A percentile compares a stretch with the other conserved stretches of the same genome.
phyloP scores from a whole-genome alignment of 371 early-diverging fungal species.

The Batkoa obscura region DNA sequence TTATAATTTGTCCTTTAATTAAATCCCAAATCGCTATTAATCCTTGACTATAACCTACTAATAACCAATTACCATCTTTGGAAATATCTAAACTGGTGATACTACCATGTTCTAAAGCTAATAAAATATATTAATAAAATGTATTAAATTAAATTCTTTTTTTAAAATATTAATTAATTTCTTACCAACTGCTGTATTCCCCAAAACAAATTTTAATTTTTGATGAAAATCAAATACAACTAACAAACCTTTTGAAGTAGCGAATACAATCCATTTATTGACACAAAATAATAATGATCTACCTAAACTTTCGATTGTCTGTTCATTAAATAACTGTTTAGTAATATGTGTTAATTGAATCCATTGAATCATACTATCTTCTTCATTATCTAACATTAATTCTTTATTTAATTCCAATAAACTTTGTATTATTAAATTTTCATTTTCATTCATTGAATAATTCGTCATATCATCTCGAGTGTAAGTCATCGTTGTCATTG shows the following conservation, averaged over 20 bases:
- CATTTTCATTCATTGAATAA: background rate
- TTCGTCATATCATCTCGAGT: background rate
- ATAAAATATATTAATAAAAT: background rate
- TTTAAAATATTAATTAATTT: background rate
- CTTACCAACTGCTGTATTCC: conserved; percentile 26
- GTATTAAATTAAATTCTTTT: too few species aligned
- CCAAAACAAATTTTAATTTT: conserved; percentile 35
- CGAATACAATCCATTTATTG: conserved; percentile 49
- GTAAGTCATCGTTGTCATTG: too few species aligned
- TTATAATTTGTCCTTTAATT: conserved; percentile 20
- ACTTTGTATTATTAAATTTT: background rate
- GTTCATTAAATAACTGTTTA: conserved; percentile 38
- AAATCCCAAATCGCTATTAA: conserved; percentile 55
- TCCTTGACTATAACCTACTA: conserved; percentile 51
- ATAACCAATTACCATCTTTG: conserved; percentile 40
- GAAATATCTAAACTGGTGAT: conserved; percentile 54
- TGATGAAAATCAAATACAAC: conserved; percentile 44
- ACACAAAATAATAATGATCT: too few species aligned
- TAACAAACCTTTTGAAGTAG: conserved; percentile 49
- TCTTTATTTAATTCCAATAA: too few species aligned
- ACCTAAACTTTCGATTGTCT: conserved; percentile 25
- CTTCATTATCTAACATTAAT: conserved; percentile 13
- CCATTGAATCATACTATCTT: conserved; percentile 56
- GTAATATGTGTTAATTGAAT: conserved; percentile 42
- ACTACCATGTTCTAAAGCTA: conserved; percentile 31